Evolutionary conservation across 192 early-diverging fungal genomes (phyloP).

Genomic region (Thamnidium elegans): DNA sequence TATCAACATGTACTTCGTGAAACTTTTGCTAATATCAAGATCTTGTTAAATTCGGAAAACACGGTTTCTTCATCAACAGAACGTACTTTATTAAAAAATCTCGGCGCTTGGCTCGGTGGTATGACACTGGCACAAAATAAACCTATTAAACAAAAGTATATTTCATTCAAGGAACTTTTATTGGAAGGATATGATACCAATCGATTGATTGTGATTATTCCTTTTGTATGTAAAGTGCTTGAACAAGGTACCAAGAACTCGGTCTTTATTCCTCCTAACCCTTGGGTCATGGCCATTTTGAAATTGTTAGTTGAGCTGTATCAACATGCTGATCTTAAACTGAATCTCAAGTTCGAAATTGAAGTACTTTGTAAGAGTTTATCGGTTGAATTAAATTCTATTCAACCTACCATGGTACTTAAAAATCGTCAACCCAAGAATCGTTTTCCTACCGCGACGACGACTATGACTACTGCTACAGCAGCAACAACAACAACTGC

Average conservation of each 20-base stretch:
- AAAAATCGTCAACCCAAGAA: conserved; percentile 57
- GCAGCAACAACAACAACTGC: too few relatives aligned
- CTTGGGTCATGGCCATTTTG: conserved; percentile 97
- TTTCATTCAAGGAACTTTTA: conserved; percentile 92
- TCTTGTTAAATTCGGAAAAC: conserved; percentile 90
- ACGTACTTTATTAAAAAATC: conserved; percentile 87
- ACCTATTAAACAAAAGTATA: conserved; percentile 94
- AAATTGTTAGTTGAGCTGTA: conserved; percentile 89
- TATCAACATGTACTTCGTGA: conserved; percentile 80
- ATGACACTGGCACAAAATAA: conserved; percentile 93
- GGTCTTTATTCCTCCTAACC: conserved; percentile 93
- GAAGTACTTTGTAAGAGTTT: conserved; percentile 95
- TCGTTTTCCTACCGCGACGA: neutral
- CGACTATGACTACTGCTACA: too few relatives aligned
- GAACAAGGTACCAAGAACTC: conserved; percentile 81
- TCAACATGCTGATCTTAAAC: conserved; percentile 87
- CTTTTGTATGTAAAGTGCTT: conserved; percentile 96
- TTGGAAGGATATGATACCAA: conserved; percentile 87
- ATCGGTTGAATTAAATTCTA: conserved; percentile 75
- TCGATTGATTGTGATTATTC: conserved; percentile 91
- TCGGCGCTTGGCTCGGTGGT: conserved; percentile 97
- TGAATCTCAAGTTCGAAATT: conserved; percentile 96
- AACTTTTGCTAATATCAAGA: conserved; percentile 83
- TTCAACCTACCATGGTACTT: conserved; percentile 62
- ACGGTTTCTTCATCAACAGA: conserved; percentile 89